Conservation (phyloP, 371 early-diverging fungal species). For the Mortierella sp. region DNA sequence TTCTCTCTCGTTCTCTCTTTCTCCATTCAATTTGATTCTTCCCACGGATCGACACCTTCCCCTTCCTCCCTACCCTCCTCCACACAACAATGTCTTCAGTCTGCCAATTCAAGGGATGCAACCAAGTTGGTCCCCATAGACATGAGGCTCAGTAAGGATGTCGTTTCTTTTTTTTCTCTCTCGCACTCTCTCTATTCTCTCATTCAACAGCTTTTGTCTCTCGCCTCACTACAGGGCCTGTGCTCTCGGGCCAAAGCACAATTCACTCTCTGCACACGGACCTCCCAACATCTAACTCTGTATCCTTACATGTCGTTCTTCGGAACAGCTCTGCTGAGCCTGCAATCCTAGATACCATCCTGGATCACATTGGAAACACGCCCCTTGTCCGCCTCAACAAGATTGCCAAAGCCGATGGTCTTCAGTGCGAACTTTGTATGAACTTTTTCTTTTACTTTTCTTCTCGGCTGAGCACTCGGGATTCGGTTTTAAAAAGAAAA, state of each 20-base stretch:
- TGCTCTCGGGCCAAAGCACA: neutral
- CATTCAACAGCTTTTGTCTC: neutral
- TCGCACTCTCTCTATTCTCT: neutral
- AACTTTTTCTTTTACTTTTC: conserved; percentile 16
- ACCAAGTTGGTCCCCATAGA: conserved; percentile 37
- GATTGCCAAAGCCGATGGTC: conserved; percentile 85
- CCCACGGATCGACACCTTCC: too few species aligned
- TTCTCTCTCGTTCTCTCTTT: too few species aligned
- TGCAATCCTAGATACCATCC: conserved; percentile 76
- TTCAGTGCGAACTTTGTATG: conserved; percentile 95
- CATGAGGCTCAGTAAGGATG: conserved; percentile 40
- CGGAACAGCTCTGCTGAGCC: conserved; percentile 66
- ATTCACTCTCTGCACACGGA: neutral
- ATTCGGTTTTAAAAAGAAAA: neutral
- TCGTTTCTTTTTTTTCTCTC: neutral
- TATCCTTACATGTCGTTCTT: neutral
- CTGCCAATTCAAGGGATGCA: conserved; percentile 39
- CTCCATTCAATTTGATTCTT: too few species aligned
- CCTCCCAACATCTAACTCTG: neutral
- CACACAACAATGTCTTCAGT: neutral
- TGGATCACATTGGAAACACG: conserved; percentile 96
- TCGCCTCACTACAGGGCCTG: neutral
- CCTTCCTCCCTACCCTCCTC: too few species aligned
- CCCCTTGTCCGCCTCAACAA: conserved; percentile 92
- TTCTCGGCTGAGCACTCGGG: neutral